Evolutionary conservation across 768 basidiomycete genomes (phyloP).

Genomic region (Xerocomellus intermedius): DNA sequence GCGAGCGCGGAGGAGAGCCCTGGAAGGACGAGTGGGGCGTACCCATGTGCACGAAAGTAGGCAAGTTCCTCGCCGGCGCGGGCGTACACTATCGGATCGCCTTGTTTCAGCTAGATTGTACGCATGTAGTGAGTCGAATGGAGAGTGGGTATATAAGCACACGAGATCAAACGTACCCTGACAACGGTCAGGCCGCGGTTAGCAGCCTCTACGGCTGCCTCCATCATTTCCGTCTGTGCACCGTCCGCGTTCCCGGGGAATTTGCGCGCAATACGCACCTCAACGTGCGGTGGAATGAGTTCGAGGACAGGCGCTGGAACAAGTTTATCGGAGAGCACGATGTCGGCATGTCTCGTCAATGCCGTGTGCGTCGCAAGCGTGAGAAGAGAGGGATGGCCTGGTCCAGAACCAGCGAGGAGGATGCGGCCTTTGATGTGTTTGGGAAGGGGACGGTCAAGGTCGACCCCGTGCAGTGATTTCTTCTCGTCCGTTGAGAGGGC

Average conservation of each 20-base stretch:
- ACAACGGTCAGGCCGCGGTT: constrained; percentile 80
- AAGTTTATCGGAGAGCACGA: constrained; percentile 95
- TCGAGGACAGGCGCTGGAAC: constrained; percentile 87
- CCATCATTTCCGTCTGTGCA: constrained; percentile 94
- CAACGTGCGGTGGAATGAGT: constrained; percentile 69
- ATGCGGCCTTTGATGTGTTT: constrained; percentile 58
- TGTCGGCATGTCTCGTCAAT: constrained; percentile 75
- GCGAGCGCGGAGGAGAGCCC: constrained; percentile 90
- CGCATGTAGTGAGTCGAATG: background rate
- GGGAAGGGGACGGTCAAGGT: constrained; percentile 14
- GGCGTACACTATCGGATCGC: constrained; percentile 94
- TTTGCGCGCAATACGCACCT: constrained; percentile 89
- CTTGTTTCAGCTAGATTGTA: constrained; percentile 82
- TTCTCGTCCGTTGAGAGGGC: constrained; percentile 33
- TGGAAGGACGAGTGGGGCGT: constrained; percentile 81
- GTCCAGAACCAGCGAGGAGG: constrained; percentile 89
- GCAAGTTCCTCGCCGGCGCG: constrained; percentile 93
- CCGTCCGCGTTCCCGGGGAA: constrained; percentile 97
- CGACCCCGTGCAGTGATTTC: constrained; percentile 32
- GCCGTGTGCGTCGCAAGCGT: constrained; percentile 83
- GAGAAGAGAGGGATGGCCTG: constrained; percentile 90
- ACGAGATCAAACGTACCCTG: constrained; percentile 48
- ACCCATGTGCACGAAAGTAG: constrained; percentile 85
- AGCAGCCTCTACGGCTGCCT: constrained; percentile 82
- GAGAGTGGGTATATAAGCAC: background rate